Evolutionary conservation across 1,284 basidiomycete species (phyloP).

Genomic region (Lentinula novae-zelandiae): DNA sequence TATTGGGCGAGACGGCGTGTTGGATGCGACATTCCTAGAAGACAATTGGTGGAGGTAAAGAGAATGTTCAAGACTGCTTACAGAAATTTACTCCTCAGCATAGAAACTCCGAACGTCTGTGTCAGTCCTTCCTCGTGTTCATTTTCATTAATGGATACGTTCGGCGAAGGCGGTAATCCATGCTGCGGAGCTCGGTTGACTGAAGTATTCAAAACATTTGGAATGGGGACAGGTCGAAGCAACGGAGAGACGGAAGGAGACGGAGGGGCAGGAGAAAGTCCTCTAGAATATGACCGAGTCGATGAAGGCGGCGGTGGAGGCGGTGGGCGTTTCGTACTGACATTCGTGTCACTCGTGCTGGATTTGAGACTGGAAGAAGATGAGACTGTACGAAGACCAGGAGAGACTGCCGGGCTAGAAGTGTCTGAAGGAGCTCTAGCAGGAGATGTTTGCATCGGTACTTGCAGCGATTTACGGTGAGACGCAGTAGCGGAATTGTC

Average conservation of each 20-base stretch:
- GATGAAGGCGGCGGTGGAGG: constrained; percentile 45
- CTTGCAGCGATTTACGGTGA: constrained; percentile 6
- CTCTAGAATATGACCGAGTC: constrained; percentile 8
- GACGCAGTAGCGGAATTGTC: background rate
- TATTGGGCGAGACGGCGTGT: background rate
- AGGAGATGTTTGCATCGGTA: background rate
- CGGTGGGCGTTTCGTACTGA: constrained; percentile 40
- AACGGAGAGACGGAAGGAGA: constrained; percentile 32
- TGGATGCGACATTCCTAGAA: background rate
- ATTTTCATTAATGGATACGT: constrained; percentile 17
- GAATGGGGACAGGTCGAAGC: constrained; percentile 35
- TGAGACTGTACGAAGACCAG: constrained; percentile 36
- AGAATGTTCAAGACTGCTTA: constrained; percentile 33
- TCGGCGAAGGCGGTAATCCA: background rate
- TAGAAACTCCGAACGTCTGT: constrained; percentile 31
- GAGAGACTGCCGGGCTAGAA: constrained; percentile 16
- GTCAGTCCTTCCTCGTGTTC: constrained; percentile 24
- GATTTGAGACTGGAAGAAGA: constrained; percentile 52
- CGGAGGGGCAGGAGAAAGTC: constrained; percentile 20
- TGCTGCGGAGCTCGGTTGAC: background rate
- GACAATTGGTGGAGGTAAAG: background rate
- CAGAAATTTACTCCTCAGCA: constrained; percentile 47
- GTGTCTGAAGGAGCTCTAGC: constrained; percentile 20
- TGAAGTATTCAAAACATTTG: constrained; percentile 11
- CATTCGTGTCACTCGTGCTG: background rate